These are phyloP conservation scores for Boeremia lycopersici DNA, from an alignment of 2,329 filamentous ascomycete genomes.

Conservation along the genomic window DNA sequence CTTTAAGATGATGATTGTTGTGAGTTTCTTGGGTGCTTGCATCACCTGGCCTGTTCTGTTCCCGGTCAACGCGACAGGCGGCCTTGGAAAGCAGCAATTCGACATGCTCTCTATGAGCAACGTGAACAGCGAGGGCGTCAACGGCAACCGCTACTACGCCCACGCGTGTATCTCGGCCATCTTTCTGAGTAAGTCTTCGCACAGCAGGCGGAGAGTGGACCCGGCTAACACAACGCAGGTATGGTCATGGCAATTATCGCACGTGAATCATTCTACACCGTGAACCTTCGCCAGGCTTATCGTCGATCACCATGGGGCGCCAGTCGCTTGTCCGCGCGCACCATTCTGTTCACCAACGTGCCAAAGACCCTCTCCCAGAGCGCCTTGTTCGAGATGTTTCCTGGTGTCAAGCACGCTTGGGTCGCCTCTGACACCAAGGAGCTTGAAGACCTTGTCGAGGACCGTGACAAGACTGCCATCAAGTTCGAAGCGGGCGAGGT, in stretches of 20 bases:
- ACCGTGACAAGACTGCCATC: constrained; percentile 51
- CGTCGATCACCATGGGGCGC: constrained; percentile 52
- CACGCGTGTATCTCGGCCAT: constrained; percentile 52
- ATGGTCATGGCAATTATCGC: constrained; percentile 53
- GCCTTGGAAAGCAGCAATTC: constrained; percentile 44
- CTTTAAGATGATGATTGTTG: constrained; percentile 52
- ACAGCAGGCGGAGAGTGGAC: background rate
- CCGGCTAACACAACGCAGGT: constrained; percentile 21
- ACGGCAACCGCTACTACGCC: constrained; percentile 51
- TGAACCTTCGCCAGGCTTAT: constrained; percentile 57
- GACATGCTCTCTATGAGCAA: constrained; percentile 50
- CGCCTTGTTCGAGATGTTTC: constrained; percentile 48
- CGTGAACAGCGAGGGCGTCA: constrained; percentile 34
- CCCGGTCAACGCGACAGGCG: constrained; percentile 54
- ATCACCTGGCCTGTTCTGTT: constrained; percentile 56
- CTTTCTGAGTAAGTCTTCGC: constrained; percentile 43
- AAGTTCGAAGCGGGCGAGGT: constrained; percentile 54
- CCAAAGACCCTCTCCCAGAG: constrained; percentile 50
- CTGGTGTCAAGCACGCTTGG: constrained; percentile 53
- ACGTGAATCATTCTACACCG: constrained; percentile 54
- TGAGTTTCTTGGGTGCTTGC: constrained; percentile 51
- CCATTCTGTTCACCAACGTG: constrained; percentile 56
- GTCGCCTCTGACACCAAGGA: constrained; percentile 54
- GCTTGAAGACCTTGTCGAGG: constrained; percentile 51
- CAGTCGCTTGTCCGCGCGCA: constrained; percentile 53